These are phyloP conservation scores for Cutaneotrichosporon cutaneum DNA, from an alignment of 1,284 basidiomycete genomes.

Conservation along the genomic window DNA sequence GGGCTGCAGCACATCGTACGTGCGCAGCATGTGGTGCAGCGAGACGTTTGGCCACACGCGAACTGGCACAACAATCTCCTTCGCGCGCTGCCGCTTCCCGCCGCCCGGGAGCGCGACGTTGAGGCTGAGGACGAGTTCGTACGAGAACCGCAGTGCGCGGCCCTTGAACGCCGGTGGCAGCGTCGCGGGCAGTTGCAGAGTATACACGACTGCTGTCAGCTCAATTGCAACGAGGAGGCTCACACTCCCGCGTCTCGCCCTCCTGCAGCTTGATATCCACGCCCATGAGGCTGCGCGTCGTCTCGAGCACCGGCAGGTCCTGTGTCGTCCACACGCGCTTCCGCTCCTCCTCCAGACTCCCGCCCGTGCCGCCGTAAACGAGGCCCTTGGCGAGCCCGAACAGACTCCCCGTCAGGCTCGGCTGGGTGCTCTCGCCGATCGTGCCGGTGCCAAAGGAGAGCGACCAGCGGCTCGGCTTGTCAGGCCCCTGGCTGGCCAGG, in stretches of 20 bases:
- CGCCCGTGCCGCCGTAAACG: slow-evolving; percentile 42
- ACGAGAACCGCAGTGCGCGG: slow-evolving; percentile 77
- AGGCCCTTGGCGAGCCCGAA: slow-evolving; percentile 51
- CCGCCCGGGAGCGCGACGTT: slow-evolving; percentile 39
- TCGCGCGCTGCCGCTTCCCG: slow-evolving; percentile 37
- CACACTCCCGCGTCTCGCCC: slow-evolving; percentile 46
- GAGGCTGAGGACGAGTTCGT: slow-evolving; percentile 76
- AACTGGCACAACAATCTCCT: slow-evolving; percentile 44
- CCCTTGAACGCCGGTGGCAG: slow-evolving; percentile 89
- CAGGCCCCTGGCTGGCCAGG: slow-evolving; percentile 33
- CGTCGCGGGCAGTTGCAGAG: slow-evolving; percentile 68
- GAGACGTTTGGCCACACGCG: slow-evolving; percentile 49
- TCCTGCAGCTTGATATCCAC: slow-evolving; percentile 48
- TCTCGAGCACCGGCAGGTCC: slow-evolving; percentile 52
- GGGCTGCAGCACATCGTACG: slow-evolving; percentile 49
- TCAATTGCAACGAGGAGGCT: slow-evolving; percentile 23
- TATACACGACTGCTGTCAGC: slow-evolving; percentile 66
- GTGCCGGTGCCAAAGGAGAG: slow-evolving; percentile 50
- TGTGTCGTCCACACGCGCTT: slow-evolving; percentile 51
- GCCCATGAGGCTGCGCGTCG: slow-evolving; percentile 44
- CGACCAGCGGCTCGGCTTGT: slow-evolving; percentile 37
- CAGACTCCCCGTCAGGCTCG: slow-evolving; percentile 51
- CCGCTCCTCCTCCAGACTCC: slow-evolving; percentile 51
- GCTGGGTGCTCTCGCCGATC: slow-evolving; percentile 44
- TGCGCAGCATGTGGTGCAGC: slow-evolving; percentile 28